These are phyloP conservation scores for Botrytis fragariae DNA, from an alignment of 2,329 filamentous ascomycete species.

Conservation along the genomic window DNA sequence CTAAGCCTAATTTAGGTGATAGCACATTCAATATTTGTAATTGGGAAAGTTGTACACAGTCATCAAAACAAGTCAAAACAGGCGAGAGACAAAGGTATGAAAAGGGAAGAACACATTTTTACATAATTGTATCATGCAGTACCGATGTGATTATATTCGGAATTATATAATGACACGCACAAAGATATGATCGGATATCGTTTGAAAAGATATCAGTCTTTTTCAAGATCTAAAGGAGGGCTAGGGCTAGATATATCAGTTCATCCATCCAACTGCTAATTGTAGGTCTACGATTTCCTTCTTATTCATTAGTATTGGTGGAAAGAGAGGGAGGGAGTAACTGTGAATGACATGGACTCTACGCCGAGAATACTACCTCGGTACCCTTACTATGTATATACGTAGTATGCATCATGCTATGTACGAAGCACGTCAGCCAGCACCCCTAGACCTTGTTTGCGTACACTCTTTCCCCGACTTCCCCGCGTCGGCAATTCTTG, in stretches of 20 bases:
- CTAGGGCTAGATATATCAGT: neutral
- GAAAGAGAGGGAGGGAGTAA: neutral
- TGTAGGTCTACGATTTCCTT: neutral
- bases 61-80: neutral
- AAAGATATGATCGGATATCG: neutral
- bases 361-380: neutral
- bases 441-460: neutral
- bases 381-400: neutral
- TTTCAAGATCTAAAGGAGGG: neutral
- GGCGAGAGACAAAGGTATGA: neutral
- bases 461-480: neutral
- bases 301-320: neutral
- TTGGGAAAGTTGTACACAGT: neutral
- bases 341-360: neutral
- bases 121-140: neutral
- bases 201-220: neutral
- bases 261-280: neutral
- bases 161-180: neutral
- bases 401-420: no score
- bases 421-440: neutral
- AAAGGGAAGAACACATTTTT: neutral
- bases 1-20: slow-evolving; percentile 3
- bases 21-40: neutral
- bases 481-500: neutral
- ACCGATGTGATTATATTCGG: neutral